Evolutionary conservation across 2,329 filamentous ascomycete species (phyloP).

Genomic region (Sclerotinia minor): DNA sequence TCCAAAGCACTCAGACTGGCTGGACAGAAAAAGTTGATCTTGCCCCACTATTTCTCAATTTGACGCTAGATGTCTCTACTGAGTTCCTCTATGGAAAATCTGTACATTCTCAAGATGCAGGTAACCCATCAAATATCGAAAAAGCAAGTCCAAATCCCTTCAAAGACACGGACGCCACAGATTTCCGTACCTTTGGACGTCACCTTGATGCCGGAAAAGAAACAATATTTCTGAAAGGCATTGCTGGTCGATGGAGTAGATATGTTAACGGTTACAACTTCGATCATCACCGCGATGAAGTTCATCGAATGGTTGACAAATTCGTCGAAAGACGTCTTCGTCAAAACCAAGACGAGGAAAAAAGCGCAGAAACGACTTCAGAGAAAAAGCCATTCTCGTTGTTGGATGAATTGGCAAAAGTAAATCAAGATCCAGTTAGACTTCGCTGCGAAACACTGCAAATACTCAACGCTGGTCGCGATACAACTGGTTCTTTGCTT

Average conservation of each 20-base stretch:
- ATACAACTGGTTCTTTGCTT: slow-evolving; percentile 28
- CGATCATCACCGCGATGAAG: slow-evolving; percentile 6
- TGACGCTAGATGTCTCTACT: slow-evolving; percentile 66
- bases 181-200: slow-evolving; percentile 11
- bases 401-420: slow-evolving; percentile 48
- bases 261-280: slow-evolving; percentile 8
- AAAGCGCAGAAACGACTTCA: slow-evolving; percentile 42
- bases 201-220: slow-evolving; percentile 17
- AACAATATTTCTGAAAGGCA: slow-evolving; percentile 8
- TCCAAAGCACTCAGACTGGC: slow-evolving; percentile 28
- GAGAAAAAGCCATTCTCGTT: slow-evolving; percentile 36
- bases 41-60: slow-evolving; percentile 61
- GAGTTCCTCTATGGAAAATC: slow-evolving; percentile 62
- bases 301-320: slow-evolving; percentile 12
- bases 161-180: neutral
- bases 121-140: slow-evolving; percentile 29
- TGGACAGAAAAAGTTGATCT: slow-evolving; percentile 55
- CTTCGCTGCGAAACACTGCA: slow-evolving; percentile 32
- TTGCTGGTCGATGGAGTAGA: slow-evolving; percentile 3
- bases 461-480: slow-evolving; percentile 28
- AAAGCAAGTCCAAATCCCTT: slow-evolving; percentile 25
- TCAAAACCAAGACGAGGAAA: slow-evolving; percentile 26
- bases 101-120: slow-evolving; percentile 34
- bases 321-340: slow-evolving; percentile 28
- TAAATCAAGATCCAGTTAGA: slow-evolving; percentile 28